Percentiles rank a stretch among this genome's conserved stretches.
phyloP scores from a whole-genome alignment of 1,284 basidiomycete species.

The Heimioporus punctisporus region DNA sequence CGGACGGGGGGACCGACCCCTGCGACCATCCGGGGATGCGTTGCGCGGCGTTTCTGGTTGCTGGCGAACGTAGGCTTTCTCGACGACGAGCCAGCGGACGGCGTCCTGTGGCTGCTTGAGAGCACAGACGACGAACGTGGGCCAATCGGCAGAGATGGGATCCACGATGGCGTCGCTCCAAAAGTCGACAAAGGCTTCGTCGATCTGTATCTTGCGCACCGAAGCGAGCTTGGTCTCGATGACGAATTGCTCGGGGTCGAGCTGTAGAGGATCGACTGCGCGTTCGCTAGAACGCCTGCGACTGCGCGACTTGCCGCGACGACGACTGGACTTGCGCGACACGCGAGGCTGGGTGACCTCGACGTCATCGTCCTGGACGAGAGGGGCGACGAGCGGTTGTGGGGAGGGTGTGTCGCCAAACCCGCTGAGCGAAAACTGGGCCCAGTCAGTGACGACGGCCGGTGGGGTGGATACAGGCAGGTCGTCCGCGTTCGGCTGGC shows the following conservation, averaged over 20 bases:
- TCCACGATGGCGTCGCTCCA: slow-evolving; percentile 74
- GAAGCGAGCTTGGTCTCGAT: slow-evolving; percentile 38
- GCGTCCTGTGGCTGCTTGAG: slow-evolving; percentile 42
- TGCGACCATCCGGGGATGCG: slow-evolving; percentile 26
- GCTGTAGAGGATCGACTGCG: slow-evolving; percentile 2
- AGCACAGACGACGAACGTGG: slow-evolving; percentile 67
- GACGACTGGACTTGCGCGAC: slow-evolving; percentile 22
- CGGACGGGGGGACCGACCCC: slow-evolving; percentile 49
- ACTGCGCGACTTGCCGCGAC: slow-evolving; percentile 21
- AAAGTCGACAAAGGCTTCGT: slow-evolving; percentile 80
- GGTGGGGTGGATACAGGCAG: slow-evolving; percentile 23
- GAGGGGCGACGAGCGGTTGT: slow-evolving; percentile 54
- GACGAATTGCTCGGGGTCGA: slow-evolving; percentile 23
- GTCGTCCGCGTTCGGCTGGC: background rate
- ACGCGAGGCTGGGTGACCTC: slow-evolving; percentile 54
- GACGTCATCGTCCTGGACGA: slow-evolving; percentile 56
- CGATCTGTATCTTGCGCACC: slow-evolving; percentile 56
- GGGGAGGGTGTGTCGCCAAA: slow-evolving; percentile 51
- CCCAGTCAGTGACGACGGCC: slow-evolving; percentile 45
- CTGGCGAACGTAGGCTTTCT: slow-evolving; percentile 51
- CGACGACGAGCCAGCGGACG: slow-evolving; percentile 64
- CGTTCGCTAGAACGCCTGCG: slow-evolving; percentile 24
- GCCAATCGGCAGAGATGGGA: slow-evolving; percentile 63
- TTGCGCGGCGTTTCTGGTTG: slow-evolving; percentile 7
- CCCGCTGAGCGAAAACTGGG: slow-evolving; percentile 61